Evolutionary conservation across 2,329 filamentous ascomycete species (phyloP), one percentile per base, ranked within the genome.

Genomic region (Diaporthe destruens): DNA sequence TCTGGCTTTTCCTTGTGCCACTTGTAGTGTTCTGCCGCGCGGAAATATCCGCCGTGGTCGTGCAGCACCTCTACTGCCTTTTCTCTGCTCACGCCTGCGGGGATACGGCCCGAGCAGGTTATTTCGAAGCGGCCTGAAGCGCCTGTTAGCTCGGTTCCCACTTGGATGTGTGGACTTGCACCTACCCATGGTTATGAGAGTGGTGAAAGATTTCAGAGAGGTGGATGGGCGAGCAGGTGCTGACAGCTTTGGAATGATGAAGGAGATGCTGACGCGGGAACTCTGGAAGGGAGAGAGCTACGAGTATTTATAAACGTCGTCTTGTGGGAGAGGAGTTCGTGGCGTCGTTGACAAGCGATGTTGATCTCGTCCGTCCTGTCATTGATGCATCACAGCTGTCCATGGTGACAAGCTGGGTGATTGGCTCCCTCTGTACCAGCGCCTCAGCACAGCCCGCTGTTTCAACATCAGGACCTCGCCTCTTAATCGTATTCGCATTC

Each of bases 21-120:
- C 29, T 47, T 42, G 39, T 56, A 69, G 66, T 69, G 66, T 14
- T 69, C 66, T 44, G 66, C 49, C 6, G 66, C 54, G 29, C 54
- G n/a, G 66, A 69, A 69, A 54, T 44, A 69, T 36, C 29, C 51
- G 29, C 36, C 66, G n/a, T 69, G 66, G 29, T 69, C 53, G 53
- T 51, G 66, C 53, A 69, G 34, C 25, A 69, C 53, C 7, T 39
- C 36, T n/a, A 69, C 51, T 8, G 66, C 66, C 20, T 69, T 69
- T 23, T 57, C 53, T 34, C 57, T 69, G 53, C 20, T 25, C 25
- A 69, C 66, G 39, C 66, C 66, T 9, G 66, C 66, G 14, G 66
- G 66, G 23, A 69, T 25, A 2, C 29, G 23, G 66, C 66, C 66
- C 12, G 34, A 69, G 66, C 39, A 34, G 14, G 53, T 51, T 16